Evolutionary conservation across 2,329 filamentous ascomycete genomes (phyloP).

Genomic region (Talaromyces sp.): DNA sequence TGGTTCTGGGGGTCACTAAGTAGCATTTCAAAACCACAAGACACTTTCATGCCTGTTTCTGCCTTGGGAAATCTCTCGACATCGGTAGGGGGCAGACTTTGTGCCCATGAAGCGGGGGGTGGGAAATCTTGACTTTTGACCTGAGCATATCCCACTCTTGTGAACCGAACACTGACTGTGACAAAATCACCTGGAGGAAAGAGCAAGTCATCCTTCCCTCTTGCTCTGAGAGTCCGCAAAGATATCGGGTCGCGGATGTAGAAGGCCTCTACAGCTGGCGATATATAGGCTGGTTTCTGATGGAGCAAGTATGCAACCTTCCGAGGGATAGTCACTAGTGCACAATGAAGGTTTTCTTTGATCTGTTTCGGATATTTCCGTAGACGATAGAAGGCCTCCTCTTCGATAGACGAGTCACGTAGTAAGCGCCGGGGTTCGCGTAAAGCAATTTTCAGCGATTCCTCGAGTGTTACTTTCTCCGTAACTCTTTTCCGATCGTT

Average conservation of each 20-base stretch:
- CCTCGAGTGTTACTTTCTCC: constrained; percentile 54
- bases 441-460: constrained; percentile 60
- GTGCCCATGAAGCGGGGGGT: constrained; percentile 54
- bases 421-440: constrained; percentile 56
- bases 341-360: constrained; percentile 66
- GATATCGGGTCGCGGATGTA: constrained; percentile 81
- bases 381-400: constrained; percentile 85
- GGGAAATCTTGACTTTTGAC: constrained; percentile 77
- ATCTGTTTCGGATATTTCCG: constrained; percentile 78
- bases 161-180: constrained; percentile 73
- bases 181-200: constrained; percentile 79
- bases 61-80: constrained; percentile 46
- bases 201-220: constrained; percentile 48
- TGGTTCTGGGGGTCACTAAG: constrained; percentile 61
- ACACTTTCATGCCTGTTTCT: constrained; percentile 81
- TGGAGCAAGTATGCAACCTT: constrained; percentile 77
- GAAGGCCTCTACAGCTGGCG: constrained; percentile 82
- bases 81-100: constrained; percentile 35
- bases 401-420: constrained; percentile 69
- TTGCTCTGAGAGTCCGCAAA: constrained; percentile 61
- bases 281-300: constrained; percentile 66
- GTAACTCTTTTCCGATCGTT: constrained; percentile 41
- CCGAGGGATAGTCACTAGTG: constrained; percentile 69
- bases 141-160: constrained; percentile 84
- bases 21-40: constrained; percentile 88